Evolutionary conservation across 306 rosid species (phyloP), one percentile per base, ranked within the genome.

Genomic region (Boehmeria nivea): DNA sequence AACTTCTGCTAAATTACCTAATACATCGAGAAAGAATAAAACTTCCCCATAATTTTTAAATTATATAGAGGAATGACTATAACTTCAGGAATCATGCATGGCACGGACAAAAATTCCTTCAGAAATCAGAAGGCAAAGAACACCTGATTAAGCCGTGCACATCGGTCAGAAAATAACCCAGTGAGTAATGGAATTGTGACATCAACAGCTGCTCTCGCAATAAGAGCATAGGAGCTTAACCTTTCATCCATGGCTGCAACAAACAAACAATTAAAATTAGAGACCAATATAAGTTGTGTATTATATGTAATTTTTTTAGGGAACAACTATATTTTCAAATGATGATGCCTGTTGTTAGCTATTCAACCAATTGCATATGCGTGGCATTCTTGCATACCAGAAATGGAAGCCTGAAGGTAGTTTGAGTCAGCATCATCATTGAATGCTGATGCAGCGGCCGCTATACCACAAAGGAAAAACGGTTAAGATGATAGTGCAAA

Each of bases 161-260:
- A 73, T 62, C 83, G 78, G 56, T 87, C 91, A 18, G 88, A 60
- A 67, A 91, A 87, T 54, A 82, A 71, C 45, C 76, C 57, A 22
- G 22, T 54, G 68, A 91, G 95, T 19, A 91, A 78, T 66, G 95
- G 94, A 75, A 91, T 77, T 53, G 96, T 64, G 67, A 71, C 76
- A 65, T 84, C 85, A 70, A 78, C 64, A 38, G 94, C 76, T 70
- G 88, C 84, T 80, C 98, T 82, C 0, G 94, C 98, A 64, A 90
- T 87, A 40, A 90, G 91, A 48, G 95, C 94, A 78, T 90, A 90
- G 17, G 94, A 88, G 82, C 85, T 74, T 74, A 90, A 45, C 55
- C 98, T 80, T 81, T 90, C 98, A 73, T 90, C 95, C 95, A 90
- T 84, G 67, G 98, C 98, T 90, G 87, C 79, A 70, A 75, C 65